Conservation (phyloP, 352 stramenopile genomes). For the Globisporangium alternatum region DNA sequence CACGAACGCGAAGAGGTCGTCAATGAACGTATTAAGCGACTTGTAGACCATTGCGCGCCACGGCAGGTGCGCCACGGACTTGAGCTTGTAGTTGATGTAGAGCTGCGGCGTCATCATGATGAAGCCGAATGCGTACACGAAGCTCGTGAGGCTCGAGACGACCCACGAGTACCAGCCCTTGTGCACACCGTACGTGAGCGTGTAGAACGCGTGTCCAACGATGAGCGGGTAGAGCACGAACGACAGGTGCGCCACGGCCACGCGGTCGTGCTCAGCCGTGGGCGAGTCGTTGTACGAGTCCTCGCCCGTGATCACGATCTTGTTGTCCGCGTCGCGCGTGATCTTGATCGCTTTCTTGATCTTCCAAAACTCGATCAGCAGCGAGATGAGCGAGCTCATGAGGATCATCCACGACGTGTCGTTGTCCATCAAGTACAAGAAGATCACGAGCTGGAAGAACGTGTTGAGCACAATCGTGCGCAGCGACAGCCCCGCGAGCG, state of each 20-base stretch:
- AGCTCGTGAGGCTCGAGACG: slow-evolving; percentile 95
- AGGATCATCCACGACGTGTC: slow-evolving; percentile 97
- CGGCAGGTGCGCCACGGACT: slow-evolving; percentile 94
- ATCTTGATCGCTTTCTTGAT: slow-evolving; percentile 92
- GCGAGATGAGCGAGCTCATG: slow-evolving; percentile 68
- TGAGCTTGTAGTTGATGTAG: slow-evolving; percentile 99
- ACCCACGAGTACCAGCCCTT: slow-evolving; percentile 98
- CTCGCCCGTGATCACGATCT: slow-evolving; percentile 75
- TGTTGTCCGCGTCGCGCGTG: slow-evolving; percentile 75
- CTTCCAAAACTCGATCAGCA: slow-evolving; percentile 92
- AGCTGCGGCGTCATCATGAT: slow-evolving; percentile 99
- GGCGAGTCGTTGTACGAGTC: slow-evolving; percentile 82
- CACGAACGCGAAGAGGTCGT: slow-evolving; percentile 97
- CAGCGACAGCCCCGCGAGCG: slow-evolving; percentile 93
- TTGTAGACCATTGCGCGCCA: slow-evolving; percentile 99
- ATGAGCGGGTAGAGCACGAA: slow-evolving; percentile 89
- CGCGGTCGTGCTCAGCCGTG: slow-evolving; percentile 81
- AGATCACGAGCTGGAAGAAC: slow-evolving; percentile 96
- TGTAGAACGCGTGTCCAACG: slow-evolving; percentile 93
- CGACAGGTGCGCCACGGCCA: slow-evolving; percentile 79
- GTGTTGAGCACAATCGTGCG: slow-evolving; percentile 94
- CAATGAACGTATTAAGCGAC: slow-evolving; percentile 98
- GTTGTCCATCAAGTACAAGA: slow-evolving; percentile 98
- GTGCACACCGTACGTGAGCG: slow-evolving; percentile 92
- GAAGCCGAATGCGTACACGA: slow-evolving; percentile 99